Evolutionary conservation across 2,329 filamentous ascomycete species (phyloP), one percentile per base, ranked within the genome.

Genomic region (Pseudofabraea citricarpa): DNA sequence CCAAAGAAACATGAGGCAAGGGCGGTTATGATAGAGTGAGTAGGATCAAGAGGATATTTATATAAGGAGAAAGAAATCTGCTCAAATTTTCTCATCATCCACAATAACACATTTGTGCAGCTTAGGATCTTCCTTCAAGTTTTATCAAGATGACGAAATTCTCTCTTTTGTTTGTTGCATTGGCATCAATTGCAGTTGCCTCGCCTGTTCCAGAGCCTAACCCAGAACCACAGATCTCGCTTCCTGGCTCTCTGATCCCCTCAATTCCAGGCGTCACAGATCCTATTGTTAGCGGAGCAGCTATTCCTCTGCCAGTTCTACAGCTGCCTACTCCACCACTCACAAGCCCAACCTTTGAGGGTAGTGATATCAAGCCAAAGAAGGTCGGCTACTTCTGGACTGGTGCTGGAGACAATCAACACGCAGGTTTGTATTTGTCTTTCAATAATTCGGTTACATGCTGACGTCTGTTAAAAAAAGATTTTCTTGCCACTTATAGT

Each of bases 301-400:
- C 73, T n/a, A n/a, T n/a, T 29, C 75, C 77, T 9, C 61, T 81
- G 20, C 77, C 78, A 4, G 73, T 82, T 43, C 61, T 83, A 9
- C 77, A 81, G 54, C 43, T 77, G 4, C 78, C 77, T 2, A 78
- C 74, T n/a, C 77, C 77, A 38, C 71, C 77, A 0, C 58, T 81
- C n/a, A 63, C 67, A 2, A 77, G 73, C 51, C 70, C 69, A 7
- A 72, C 71, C 6, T 80, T 79, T 47, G 65, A 63, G 9, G 63
- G 68, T 3, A 75, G 72, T 56, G 64, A 75, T 47, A 71, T 81
- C 56, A 75, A 74, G 63, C 78, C 79, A 21, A 82, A 81, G 72
- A 82, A 82, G 66, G 77, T 82, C 56, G 79, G 77, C 0, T 81
- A 81, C 61, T 81, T 81, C 64, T 81, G 76, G 76, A 79, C 76